These are phyloP conservation scores for Ophiostoma australiae DNA, from an alignment of 2,329 filamentous ascomycete genomes.

Conservation along the genomic window DNA sequence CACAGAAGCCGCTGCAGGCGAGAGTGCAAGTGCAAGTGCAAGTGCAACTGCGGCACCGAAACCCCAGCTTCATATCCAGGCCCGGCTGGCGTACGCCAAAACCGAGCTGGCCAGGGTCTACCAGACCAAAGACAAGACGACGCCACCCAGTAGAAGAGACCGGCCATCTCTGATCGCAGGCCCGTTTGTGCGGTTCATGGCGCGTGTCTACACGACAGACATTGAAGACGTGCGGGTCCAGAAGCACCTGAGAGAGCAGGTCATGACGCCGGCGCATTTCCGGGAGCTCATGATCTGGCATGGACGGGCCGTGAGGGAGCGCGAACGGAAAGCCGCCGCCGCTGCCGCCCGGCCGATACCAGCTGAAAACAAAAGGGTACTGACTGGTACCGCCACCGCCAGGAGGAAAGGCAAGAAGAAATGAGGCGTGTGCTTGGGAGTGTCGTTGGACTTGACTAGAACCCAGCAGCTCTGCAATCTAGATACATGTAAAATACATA, in stretches of 20 bases:
- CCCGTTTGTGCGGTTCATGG: conserved; percentile 14
- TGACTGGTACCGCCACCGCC: no score
- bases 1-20: not conserved
- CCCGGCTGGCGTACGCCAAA: not conserved
- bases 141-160: not conserved
- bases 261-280: conserved; percentile 3
- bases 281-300: conserved; percentile 12
- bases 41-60: not conserved
- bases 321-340: not conserved
- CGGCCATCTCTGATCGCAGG: not conserved
- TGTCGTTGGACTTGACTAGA: no score
- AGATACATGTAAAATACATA: no score
- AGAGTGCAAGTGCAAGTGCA: not conserved
- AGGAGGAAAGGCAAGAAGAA: not conserved
- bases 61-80: not conserved
- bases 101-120: not conserved
- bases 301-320: not conserved
- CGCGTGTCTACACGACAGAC: conserved; percentile 1
- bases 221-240: conserved; percentile 10
- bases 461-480: no score
- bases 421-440: not conserved
- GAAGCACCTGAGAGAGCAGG: not conserved
- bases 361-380: no score
- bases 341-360: not conserved
- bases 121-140: not conserved